Evolutionary conservation across 768 basidiomycete species (phyloP), one percentile per base, ranked within the genome.

Genomic region (Hysterangium stoloniferum): DNA sequence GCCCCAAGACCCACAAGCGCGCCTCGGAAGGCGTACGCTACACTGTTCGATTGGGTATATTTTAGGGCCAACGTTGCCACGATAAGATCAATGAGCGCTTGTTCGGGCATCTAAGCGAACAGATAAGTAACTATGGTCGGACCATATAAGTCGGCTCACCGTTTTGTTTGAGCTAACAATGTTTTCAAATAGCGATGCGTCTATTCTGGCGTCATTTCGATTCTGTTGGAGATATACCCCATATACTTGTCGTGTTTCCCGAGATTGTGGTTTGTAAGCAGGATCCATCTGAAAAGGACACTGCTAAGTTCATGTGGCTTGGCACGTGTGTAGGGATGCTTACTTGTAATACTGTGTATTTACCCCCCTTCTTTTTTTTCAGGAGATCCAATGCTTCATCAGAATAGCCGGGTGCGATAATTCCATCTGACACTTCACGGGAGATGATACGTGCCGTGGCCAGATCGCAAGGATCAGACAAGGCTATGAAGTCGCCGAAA

Each of bases 21-120:
- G 11, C 96, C 96, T 60, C 81, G 84, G 60, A 81, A 84, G 1
- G 94, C 91, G 63, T 96, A 99, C 27, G 95, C 86, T 46, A 99
- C 96, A 55, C 90, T 94, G 76, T 99, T 98, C 44, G 96, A 99
- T 66, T 98, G 96, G 1, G 96, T 99, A 75, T 98, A 99, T 66
- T 98, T 99, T 60, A 98, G 77, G 1, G 95, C 86, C 20, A 97
- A 82, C 9, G 96, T 98, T 27, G 96, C 95, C 51, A 98, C 90
- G 57, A 94, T 89, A 53, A 99, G 73, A 65, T 98, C 96, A n/a
- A 78, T 89, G 48, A 88, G 59, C 2, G 92, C 95, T 33, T 76
- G 67, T 22, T 71, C 58, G 11, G 93, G 82, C 12, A 97, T 76
- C 89, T 95, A 60, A 4, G 34, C 40, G 22, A n/a, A 4, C 7